A percentile compares a stretch with the other conserved stretches of the same genome.
Evolutionary conservation across 768 basidiomycete species (phyloP).

Genomic region (Pleurotus djamor): DNA sequence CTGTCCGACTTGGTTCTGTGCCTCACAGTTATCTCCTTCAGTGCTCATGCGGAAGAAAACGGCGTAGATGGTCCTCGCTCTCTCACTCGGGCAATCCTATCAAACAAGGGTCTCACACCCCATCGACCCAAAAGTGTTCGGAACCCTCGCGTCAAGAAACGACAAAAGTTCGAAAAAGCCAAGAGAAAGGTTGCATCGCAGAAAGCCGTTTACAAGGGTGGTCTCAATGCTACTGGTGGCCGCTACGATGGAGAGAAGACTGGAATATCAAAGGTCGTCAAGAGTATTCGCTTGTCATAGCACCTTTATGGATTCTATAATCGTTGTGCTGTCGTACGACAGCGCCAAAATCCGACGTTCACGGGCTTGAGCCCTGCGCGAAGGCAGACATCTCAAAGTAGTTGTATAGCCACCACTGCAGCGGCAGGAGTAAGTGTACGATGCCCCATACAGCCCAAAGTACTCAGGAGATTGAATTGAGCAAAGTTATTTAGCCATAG

Average conservation of each 20-base stretch:
- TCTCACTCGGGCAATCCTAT: slow-evolving; percentile 86
- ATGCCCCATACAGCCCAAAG: too few relatives aligned
- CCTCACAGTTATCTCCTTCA: slow-evolving; percentile 11
- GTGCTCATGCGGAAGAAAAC: slow-evolving; percentile 29
- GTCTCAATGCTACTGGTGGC: slow-evolving; percentile 63
- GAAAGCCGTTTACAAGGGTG: slow-evolving; percentile 92
- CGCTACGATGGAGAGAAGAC: slow-evolving; percentile 89
- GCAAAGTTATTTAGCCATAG: too few relatives aligned
- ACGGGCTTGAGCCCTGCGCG: too few relatives aligned
- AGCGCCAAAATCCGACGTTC: not conserved
- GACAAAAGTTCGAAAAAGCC: slow-evolving; percentile 90
- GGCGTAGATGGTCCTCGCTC: slow-evolving; percentile 72
- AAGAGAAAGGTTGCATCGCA: slow-evolving; percentile 90
- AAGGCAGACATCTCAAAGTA: too few relatives aligned
- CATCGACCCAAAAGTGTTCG: slow-evolving; percentile 85
- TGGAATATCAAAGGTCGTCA: slow-evolving; percentile 90
- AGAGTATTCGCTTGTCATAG: slow-evolving; percentile 73
- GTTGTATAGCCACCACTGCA: too few relatives aligned
- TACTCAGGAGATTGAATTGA: too few relatives aligned
- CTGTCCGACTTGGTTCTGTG: not conserved
- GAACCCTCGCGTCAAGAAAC: slow-evolving; percentile 98
- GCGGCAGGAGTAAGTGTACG: too few relatives aligned
- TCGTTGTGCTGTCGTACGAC: not conserved
- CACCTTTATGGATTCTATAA: slow-evolving; percentile 3
- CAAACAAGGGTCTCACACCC: slow-evolving; percentile 94